These are phyloP conservation scores for Penicillium sp. DNA, from an alignment of 2,329 filamentous ascomycete genomes.

Conservation along the genomic window DNA sequence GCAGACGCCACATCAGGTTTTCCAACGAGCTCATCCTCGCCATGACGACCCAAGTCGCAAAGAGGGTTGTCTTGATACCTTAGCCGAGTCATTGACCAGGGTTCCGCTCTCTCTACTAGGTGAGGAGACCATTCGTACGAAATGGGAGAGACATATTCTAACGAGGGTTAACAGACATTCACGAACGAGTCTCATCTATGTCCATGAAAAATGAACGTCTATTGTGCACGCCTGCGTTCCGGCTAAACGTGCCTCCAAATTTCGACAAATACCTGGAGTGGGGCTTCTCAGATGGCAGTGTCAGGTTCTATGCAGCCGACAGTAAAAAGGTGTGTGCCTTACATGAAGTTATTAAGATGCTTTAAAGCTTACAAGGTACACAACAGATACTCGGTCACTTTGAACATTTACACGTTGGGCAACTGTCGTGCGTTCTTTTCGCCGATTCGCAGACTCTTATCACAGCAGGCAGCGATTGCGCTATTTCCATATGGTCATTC, in stretches of 20 bases:
- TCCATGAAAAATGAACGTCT: constrained; percentile 76
- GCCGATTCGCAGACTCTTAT: constrained; percentile 87
- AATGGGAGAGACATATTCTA: background rate
- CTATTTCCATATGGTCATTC: constrained; percentile 79
- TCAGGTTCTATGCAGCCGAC: constrained; percentile 85
- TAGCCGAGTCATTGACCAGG: constrained; percentile 70
- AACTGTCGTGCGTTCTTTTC: constrained; percentile 78
- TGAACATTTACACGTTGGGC: constrained; percentile 89
- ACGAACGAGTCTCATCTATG: constrained; percentile 76
- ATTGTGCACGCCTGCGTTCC: constrained; percentile 76
- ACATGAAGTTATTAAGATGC: background rate
- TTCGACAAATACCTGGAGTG: constrained; percentile 94
- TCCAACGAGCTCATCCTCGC: constrained; percentile 73
- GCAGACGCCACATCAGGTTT: constrained; percentile 94
- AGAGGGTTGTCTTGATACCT: constrained; percentile 69
- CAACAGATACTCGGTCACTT: constrained; percentile 70
- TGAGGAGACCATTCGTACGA: constrained; percentile 28
- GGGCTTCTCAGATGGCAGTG: constrained; percentile 89
- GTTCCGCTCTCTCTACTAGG: constrained; percentile 74
- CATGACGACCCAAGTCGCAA: constrained; percentile 66
- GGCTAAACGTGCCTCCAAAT: constrained; percentile 77
- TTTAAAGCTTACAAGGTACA: constrained; percentile 1
- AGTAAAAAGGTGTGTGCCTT: constrained; percentile 62
- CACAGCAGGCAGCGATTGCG: constrained; percentile 88
- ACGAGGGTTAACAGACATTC: constrained; percentile 49